Percentiles rank a stretch among this genome's conserved stretches.
Evolutionary conservation across 2,329 filamentous ascomycete species (phyloP).

Genomic region (Dothideomycetidae sp.): DNA sequence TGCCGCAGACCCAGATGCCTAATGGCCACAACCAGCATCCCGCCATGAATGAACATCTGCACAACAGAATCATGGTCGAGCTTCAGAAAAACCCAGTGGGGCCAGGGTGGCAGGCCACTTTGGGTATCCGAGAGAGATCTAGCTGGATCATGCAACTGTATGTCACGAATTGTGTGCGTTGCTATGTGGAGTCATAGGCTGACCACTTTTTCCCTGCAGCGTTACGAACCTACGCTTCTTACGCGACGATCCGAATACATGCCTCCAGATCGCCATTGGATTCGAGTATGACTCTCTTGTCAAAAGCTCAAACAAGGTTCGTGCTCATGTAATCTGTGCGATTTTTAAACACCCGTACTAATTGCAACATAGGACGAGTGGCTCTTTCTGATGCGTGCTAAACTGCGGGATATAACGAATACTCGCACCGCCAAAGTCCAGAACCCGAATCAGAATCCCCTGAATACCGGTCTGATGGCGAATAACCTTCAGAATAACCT

Average conservation of each 20-base stretch:
- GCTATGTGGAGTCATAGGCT: too few relatives aligned
- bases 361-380: too few relatives aligned
- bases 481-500: too few relatives aligned
- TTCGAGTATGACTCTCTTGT: too few relatives aligned
- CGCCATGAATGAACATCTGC: conserved; percentile 16
- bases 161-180: conserved; percentile 11
- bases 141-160: conserved; percentile 21
- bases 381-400: too few relatives aligned
- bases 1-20: conserved; percentile 10
- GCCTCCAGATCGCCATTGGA: too few relatives aligned
- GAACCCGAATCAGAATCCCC: neutral
- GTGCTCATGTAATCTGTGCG: too few relatives aligned
- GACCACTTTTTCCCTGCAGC: too few relatives aligned
- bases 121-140: conserved; percentile 19
- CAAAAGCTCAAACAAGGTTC: conserved; percentile 1
- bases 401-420: neutral
- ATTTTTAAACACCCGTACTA: too few relatives aligned
- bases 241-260: too few relatives aligned
- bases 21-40: conserved; percentile 18
- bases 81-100: conserved; percentile 14
- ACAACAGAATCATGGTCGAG: conserved; percentile 16
- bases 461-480: neutral
- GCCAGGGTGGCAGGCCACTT: conserved; percentile 21
- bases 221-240: too few relatives aligned
- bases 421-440: neutral